phyloP scores from a whole-genome alignment of 179 eudicot genomes.

The Patellifolia procumbens region DNA sequence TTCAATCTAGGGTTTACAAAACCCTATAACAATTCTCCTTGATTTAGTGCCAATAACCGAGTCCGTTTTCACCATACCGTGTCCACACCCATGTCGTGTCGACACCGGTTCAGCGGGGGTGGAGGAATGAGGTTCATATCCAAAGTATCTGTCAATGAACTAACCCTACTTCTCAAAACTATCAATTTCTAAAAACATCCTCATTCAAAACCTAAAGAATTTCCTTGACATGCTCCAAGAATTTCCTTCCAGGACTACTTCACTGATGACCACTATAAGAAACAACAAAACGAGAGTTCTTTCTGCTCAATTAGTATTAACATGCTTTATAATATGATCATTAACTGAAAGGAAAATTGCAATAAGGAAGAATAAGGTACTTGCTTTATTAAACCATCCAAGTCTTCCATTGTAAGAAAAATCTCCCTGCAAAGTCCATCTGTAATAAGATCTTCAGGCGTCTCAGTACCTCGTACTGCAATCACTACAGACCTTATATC shows the following conservation, averaged over 20 bases:
- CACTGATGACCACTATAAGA: too few relatives aligned
- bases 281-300: background rate
- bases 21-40: too few relatives aligned
- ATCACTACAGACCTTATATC: conserved; percentile 57
- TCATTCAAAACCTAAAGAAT: background rate
- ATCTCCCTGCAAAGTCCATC: conserved; percentile 80
- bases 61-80: too few relatives aligned
- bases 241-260: background rate
- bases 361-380: conserved; percentile 31
- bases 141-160: background rate
- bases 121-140: background rate
- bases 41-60: too few relatives aligned
- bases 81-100: too few relatives aligned
- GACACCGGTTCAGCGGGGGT: background rate
- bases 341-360: conserved; percentile 13
- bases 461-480: conserved; percentile 81
- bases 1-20: too few relatives aligned
- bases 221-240: background rate
- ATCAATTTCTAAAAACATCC: background rate
- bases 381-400: conserved; percentile 69
- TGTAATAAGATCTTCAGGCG: conserved; percentile 82
- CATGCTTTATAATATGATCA: background rate
- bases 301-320: background rate
- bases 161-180: background rate
- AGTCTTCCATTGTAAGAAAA: conserved; percentile 53